Percentiles rank a stretch among this genome's conserved stretches.
phyloP scores from a whole-genome alignment of 495 filamentous ascomycete genomes.

The Talaromyces proteolyticus region DNA sequence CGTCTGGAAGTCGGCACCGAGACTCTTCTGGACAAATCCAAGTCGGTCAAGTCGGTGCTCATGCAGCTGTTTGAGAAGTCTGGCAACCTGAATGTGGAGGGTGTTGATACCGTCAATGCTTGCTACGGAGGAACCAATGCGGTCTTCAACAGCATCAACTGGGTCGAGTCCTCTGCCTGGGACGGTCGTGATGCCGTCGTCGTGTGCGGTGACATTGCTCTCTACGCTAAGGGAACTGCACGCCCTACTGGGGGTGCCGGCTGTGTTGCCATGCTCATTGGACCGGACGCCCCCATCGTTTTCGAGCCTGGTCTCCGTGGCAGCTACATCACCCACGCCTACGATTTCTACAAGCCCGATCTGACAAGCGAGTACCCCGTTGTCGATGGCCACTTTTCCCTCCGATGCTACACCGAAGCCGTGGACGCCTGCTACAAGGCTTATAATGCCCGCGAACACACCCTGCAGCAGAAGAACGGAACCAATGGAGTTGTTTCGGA shows the following conservation, averaged over 20 bases:
- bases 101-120: slow-evolving; percentile 93
- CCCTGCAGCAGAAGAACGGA: slow-evolving; percentile 60
- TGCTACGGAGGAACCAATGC: slow-evolving; percentile 99
- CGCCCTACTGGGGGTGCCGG: slow-evolving; percentile 95
- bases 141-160: slow-evolving; percentile 94
- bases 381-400: slow-evolving; percentile 93
- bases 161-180: slow-evolving; percentile 97
- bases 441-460: slow-evolving; percentile 79
- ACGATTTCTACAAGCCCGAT: slow-evolving; percentile 99
- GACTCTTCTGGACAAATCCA: slow-evolving; percentile 98
- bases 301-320: slow-evolving; percentile 90
- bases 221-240: slow-evolving; percentile 94
- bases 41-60: slow-evolving; percentile 98
- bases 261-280: slow-evolving; percentile 89
- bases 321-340: slow-evolving; percentile 89
- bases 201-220: slow-evolving; percentile 92
- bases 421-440: slow-evolving; percentile 95
- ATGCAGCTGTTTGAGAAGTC: slow-evolving; percentile 92
- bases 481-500: slow-evolving; percentile 50
- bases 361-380: slow-evolving; percentile 96
- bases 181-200: slow-evolving; percentile 93
- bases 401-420: slow-evolving; percentile 92
- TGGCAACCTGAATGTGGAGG: slow-evolving; percentile 88
- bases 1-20: slow-evolving; percentile 97
- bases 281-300: slow-evolving; percentile 85